Evolutionary conservation across 768 basidiomycete species (phyloP), one percentile per base, ranked within the genome.

Genomic region (Leccinum subtestaceum): DNA sequence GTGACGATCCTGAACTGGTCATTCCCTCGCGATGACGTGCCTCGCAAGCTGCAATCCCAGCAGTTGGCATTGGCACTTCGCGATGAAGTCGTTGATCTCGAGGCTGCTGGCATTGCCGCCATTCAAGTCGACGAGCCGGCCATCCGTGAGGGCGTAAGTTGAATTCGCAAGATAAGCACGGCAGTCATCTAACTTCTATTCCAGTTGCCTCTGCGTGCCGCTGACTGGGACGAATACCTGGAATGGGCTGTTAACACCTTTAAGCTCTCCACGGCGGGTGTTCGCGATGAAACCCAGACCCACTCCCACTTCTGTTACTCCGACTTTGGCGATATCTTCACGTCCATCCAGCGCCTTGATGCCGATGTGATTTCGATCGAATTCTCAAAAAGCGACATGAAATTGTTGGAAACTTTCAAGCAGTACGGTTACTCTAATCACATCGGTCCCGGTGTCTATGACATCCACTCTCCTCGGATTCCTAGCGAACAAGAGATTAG

Each of bases 1-100:
- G 95, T 98, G 75, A 95, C 94, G 62, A 97, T 99, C 78, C 86
- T 98, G 77, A 98, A 98, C 84, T 99, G 97, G 97, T 98, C 97
- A 34, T 99, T 99, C 95, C 97, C 97, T 71, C 96, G 97, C 76
- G 93, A 93, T 65, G 97, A 99, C 73, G 90, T 98, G 65, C 86
- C 90, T 56, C 92, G 93, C 73, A 96, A 98, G 78, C 76, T 95
- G 64, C 97, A 99, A 80, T 95, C 94, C 74, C 94, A 95, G 82
- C 97, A 99, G 76, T 86, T 99, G 65, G 97, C 97, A 57, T 85
- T 99, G 63, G 89, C 97, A 57, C 93, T 99, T 72, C 95, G 97
- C 65, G 97, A 98, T 71, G 97, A 99, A 76, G 97, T 99, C 63
- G 65, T 94, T 65, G 97, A 99, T 80, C 91, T 98, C 68, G 93